These are phyloP conservation scores for Catharanthus roseus DNA, from an alignment of 257 asterid species.

Conservation along the genomic window DNA sequence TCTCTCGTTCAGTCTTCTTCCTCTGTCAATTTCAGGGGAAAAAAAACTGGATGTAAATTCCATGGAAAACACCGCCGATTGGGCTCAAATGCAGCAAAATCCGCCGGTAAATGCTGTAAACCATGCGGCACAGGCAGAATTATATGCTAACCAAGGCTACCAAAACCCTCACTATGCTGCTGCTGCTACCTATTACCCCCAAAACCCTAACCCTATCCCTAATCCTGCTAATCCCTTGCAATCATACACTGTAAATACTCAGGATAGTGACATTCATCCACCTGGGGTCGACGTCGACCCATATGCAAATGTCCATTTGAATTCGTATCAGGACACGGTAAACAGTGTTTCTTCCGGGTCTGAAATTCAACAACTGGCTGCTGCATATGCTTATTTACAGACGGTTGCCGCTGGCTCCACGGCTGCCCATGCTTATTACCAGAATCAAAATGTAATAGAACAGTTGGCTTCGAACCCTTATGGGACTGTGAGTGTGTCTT, in stretches of 20 bases:
- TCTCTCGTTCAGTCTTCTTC: background rate
- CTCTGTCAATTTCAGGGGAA: background rate
- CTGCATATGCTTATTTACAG: constrained; percentile 6
- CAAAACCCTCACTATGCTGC: background rate
- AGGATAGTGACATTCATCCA: constrained; percentile 1
- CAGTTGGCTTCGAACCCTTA: background rate
- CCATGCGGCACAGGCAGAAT: background rate
- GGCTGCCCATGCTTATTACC: constrained; percentile 2
- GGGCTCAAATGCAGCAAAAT: constrained; percentile 7
- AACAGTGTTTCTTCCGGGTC: constrained; percentile 1
- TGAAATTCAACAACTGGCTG: constrained; percentile 1
- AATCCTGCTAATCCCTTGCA: background rate
- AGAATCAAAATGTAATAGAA: constrained; percentile 8
- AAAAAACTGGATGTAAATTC: background rate
- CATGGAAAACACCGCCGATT: constrained; percentile 10
- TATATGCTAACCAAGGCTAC: background rate
- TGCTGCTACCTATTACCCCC: constrained; percentile 5
- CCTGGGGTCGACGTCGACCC: constrained; percentile 15
- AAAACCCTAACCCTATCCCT: constrained; percentile 25
- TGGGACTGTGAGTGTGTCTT: background rate
- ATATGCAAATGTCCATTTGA: background rate
- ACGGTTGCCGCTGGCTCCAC: background rate
- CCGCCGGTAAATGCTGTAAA: constrained; percentile 1
- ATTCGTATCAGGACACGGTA: background rate
- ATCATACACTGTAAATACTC: background rate